phyloP scores from a whole-genome alignment of 371 early-diverging fungal species.

The Dinochytrium kinnereticum region DNA sequence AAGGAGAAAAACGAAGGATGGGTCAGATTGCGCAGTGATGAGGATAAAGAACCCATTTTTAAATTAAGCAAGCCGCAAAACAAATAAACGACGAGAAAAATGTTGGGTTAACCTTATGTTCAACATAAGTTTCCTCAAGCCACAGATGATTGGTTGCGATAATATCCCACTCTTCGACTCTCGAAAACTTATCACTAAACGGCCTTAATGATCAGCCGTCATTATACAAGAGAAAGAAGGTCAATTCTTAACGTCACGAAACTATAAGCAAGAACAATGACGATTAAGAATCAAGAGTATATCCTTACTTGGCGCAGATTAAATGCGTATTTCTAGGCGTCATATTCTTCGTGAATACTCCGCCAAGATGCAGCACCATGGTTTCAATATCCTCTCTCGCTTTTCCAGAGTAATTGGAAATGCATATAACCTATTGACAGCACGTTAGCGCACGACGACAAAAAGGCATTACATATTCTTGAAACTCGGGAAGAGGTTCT shows the following conservation, averaged over 20 bases:
- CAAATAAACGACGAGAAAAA: no score
- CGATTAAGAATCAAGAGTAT: slow-evolving; percentile 2
- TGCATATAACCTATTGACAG: slow-evolving; percentile 54
- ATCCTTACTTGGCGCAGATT: slow-evolving; percentile 65
- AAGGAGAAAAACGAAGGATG: no score
- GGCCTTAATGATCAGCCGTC: slow-evolving; percentile 36
- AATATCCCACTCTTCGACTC: slow-evolving; percentile 66
- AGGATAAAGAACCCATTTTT: no score
- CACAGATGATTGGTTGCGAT: slow-evolving; percentile 85
- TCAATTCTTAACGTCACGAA: not conserved
- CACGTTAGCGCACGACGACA: not conserved
- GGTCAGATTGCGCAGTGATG: no score
- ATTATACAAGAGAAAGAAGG: not conserved
- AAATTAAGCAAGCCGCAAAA: no score
- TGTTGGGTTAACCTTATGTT: slow-evolving; percentile 16
- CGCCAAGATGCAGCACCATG: slow-evolving; percentile 71
- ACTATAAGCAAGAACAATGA: not conserved
- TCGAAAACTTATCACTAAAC: slow-evolving; percentile 68
- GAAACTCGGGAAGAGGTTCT: slow-evolving; percentile 49
- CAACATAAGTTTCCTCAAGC: slow-evolving; percentile 69
- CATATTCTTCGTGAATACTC: slow-evolving; percentile 62
- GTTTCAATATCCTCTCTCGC: slow-evolving; percentile 72
- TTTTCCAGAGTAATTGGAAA: slow-evolving; percentile 71
- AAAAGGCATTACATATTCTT: slow-evolving; percentile 44
- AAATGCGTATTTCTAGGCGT: slow-evolving; percentile 68